phyloP scores from a whole-genome alignment of 805 yeast species.

The Scheffersomyces spartinae region DNA sequence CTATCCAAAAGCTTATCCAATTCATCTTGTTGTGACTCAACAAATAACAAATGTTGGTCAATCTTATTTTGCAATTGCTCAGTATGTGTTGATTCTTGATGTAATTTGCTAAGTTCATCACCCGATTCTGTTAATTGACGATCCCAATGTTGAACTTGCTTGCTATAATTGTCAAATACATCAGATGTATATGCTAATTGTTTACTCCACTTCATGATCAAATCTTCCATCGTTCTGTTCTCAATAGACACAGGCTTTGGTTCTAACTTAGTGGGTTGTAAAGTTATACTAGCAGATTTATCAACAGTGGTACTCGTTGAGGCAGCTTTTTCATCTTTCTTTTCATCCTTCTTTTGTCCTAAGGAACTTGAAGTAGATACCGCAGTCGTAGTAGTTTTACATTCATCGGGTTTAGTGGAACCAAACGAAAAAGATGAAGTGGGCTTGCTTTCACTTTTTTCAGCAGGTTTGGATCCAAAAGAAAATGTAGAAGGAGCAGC shows the following conservation, averaged over 20 bases:
- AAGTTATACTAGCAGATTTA: constrained; percentile 14
- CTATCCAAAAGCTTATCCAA: constrained; percentile 70
- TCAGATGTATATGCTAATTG: constrained; percentile 65
- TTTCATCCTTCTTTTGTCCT: constrained; percentile 7
- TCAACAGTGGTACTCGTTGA: constrained; percentile 13
- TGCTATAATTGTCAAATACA: constrained; percentile 66
- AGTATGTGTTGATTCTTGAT: constrained; percentile 67
- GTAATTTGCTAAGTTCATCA: constrained; percentile 67
- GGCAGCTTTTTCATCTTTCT: constrained; percentile 7
- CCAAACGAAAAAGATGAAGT: constrained; percentile 7
- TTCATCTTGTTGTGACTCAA: constrained; percentile 88
- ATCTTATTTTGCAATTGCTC: constrained; percentile 77
- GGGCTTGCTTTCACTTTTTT: constrained; percentile 7
- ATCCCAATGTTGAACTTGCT: constrained; percentile 78
- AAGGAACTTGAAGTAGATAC: constrained; percentile 6
- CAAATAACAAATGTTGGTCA: constrained; percentile 77
- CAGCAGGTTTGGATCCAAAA: constrained; percentile 7
- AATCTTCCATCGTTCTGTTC: constrained; percentile 86
- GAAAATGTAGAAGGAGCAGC: constrained; percentile 9
- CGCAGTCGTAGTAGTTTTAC: constrained; percentile 4
- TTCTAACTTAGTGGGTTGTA: constrained; percentile 43
- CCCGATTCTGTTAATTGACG: constrained; percentile 73
- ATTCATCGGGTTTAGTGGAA: constrained; percentile 6
- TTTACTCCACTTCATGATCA: constrained; percentile 86
- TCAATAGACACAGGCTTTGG: constrained; percentile 69